These are phyloP conservation scores for Suillus discolor DNA, from an alignment of 768 basidiomycete species.

Conservation along the genomic window DNA sequence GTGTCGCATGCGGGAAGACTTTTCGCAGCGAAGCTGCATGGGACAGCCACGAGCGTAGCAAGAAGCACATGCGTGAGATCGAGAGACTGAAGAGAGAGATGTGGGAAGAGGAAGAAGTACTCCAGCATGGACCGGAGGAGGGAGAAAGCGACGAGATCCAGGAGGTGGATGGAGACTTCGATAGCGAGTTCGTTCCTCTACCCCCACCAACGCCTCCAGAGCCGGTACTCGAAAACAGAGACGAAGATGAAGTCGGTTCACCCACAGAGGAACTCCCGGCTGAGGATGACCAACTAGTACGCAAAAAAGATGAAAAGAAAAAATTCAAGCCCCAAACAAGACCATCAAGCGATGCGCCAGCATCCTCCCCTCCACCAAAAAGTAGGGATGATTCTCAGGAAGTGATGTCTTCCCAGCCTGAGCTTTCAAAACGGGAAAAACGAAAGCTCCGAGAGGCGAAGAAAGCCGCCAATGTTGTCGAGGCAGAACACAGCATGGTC, in stretches of 20 bases:
- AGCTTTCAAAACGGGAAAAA: slow-evolving; percentile 79
- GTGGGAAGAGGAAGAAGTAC: slow-evolving; percentile 67
- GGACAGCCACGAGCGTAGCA: slow-evolving; percentile 95
- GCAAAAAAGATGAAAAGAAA: slow-evolving; percentile 14
- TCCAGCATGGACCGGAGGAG: slow-evolving; percentile 51
- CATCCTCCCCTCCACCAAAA: neutral
- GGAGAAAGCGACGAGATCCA: slow-evolving; percentile 26
- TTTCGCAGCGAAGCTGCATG: slow-evolving; percentile 94
- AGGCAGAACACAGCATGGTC: slow-evolving; percentile 12
- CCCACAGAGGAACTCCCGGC: neutral
- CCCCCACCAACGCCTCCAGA: slow-evolving; percentile 18
- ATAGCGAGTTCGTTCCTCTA: slow-evolving; percentile 10
- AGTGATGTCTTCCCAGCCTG: slow-evolving; percentile 17
- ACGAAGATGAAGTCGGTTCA: slow-evolving; percentile 8
- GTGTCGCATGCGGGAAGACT: slow-evolving; percentile 89
- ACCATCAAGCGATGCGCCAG: neutral
- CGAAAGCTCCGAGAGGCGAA: slow-evolving; percentile 76
- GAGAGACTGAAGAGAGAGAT: slow-evolving; percentile 79
- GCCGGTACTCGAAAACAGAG: slow-evolving; percentile 1
- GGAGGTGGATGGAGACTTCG: slow-evolving; percentile 10
- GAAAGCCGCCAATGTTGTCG: slow-evolving; percentile 42
- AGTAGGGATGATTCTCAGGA: slow-evolving; percentile 2
- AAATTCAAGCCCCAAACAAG: slow-evolving; percentile 12
- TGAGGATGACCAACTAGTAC: slow-evolving; percentile 8
- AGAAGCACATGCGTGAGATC: slow-evolving; percentile 90